Percentiles rank a stretch among this genome's conserved stretches.
These are phyloP conservation scores for Iris macrosiphon DNA, from an alignment of 106 monocot species.

Conservation along the genomic window DNA sequence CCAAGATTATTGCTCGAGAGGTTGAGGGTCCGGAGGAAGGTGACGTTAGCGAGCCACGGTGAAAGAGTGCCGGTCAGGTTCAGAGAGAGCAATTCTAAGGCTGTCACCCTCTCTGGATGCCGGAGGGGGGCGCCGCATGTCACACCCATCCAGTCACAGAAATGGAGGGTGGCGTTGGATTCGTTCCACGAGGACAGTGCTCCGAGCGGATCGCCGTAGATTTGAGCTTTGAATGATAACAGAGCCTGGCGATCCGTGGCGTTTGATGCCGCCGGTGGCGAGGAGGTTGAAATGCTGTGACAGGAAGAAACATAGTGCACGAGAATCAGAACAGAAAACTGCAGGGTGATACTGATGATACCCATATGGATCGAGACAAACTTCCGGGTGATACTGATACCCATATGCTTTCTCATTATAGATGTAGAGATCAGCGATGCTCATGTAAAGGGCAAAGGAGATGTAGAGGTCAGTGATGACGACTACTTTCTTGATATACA, in stretches of 20 bases:
- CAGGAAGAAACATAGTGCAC: no score
- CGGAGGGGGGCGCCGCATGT: background rate
- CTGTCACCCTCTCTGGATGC: constrained; percentile 7
- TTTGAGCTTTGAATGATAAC: constrained; percentile 18
- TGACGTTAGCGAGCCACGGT: constrained; percentile 16
- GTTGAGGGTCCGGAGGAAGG: constrained; percentile 8
- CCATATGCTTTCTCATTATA: no score
- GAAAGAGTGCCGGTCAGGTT: constrained; percentile 2
- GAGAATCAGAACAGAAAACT: no score
- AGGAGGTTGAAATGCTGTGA: background rate
- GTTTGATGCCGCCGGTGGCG: background rate
- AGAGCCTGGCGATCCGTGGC: constrained; percentile 7
- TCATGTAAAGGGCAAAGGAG: no score
- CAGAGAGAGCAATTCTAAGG: background rate
- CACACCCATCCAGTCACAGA: constrained; percentile 30
- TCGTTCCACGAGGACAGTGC: constrained; percentile 24
- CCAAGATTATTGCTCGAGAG: constrained; percentile 10
- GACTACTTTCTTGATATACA: no score
- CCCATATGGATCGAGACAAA: no score
- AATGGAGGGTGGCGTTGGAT: background rate
- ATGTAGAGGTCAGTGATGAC: no score
- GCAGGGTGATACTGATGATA: no score
- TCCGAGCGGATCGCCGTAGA: background rate
- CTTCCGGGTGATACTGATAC: no score
- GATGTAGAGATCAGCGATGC: no score